Percentiles rank a stretch among this genome's conserved stretches.
Conservation (phyloP, 148 eudicot species). For the Limonium bicolor region DNA sequence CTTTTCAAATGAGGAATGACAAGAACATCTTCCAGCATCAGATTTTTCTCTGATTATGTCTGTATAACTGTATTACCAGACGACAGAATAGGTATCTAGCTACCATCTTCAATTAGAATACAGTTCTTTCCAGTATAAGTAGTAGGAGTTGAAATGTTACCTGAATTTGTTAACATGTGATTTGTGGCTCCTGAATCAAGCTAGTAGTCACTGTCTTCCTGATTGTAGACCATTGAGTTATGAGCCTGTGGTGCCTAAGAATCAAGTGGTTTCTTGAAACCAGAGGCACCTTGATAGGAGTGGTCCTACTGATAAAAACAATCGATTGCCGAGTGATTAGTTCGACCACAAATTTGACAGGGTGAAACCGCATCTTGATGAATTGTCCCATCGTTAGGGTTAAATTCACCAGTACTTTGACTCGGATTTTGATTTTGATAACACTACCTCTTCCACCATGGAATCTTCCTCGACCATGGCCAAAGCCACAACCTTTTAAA, state of each 20-base stretch:
- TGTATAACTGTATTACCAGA: not conserved
- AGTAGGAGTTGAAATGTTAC: not conserved
- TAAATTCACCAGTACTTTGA: not conserved
- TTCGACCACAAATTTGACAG: not conserved
- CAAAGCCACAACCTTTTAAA: not conserved
- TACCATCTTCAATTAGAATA: not conserved
- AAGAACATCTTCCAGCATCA: not conserved
- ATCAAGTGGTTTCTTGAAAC: not conserved
- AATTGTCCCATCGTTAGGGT: too few species aligned
- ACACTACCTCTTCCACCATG: not conserved
- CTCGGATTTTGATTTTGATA: not conserved
- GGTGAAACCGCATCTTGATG: not conserved
- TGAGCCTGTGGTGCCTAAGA: not conserved
- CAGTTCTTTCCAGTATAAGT: not conserved
- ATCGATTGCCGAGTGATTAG: not conserved
- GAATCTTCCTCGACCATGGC: not conserved
- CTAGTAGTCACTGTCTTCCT: not conserved
- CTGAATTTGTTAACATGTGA: not conserved
- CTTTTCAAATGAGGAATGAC: not conserved
- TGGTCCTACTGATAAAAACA: not conserved
- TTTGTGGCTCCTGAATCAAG: too few species aligned
- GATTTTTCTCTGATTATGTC: not conserved
- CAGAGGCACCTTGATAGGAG: too few species aligned
- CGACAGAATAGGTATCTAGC: too few species aligned
- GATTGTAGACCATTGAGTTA: not conserved